phyloP scores from a whole-genome alignment of 495 filamentous ascomycete genomes.

The Ascodesmis nigricans region DNA sequence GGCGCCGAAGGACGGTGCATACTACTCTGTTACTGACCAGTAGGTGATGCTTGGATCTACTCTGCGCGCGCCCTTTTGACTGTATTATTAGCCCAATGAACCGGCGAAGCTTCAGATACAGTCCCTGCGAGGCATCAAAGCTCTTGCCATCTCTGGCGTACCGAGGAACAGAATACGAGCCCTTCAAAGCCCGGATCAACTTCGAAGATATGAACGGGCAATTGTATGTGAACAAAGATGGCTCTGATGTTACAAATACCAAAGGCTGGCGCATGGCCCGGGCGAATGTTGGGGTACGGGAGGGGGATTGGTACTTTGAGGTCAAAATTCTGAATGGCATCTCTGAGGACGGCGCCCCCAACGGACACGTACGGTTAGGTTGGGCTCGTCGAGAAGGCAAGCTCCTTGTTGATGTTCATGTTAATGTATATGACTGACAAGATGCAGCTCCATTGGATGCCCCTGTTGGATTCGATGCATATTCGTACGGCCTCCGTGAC shows the following conservation, averaged over 20 bases:
- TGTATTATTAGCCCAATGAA: conserved; percentile 51
- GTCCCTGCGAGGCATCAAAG: conserved; percentile 72
- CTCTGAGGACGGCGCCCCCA: conserved; percentile 16
- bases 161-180: conserved; percentile 65
- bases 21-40: conserved; percentile 44
- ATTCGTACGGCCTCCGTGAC: conserved; percentile 86
- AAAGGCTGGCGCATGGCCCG: conserved; percentile 68
- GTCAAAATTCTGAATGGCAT: conserved; percentile 62
- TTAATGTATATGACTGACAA: not conserved
- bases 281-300: conserved; percentile 75
- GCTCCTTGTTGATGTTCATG: not conserved
- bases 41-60: conserved; percentile 25
- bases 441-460: conserved; percentile 41
- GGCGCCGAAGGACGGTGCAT: too few relatives aligned
- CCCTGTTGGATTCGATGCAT: conserved; percentile 86
- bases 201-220: conserved; percentile 77
- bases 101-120: conserved; percentile 46
- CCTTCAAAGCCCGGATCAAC: conserved; percentile 59
- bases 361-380: conserved; percentile 70
- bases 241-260: conserved; percentile 43
- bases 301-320: conserved; percentile 87
- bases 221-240: conserved; percentile 41
- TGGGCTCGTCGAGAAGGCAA: conserved; percentile 74
- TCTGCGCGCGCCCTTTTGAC: conserved; percentile 20
- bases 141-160: conserved; percentile 72